Percentiles rank a stretch among this genome's conserved stretches.
Evolutionary conservation across 2,329 filamentous ascomycete species (phyloP).

Genomic region (Rachicladosporium sp.): DNA sequence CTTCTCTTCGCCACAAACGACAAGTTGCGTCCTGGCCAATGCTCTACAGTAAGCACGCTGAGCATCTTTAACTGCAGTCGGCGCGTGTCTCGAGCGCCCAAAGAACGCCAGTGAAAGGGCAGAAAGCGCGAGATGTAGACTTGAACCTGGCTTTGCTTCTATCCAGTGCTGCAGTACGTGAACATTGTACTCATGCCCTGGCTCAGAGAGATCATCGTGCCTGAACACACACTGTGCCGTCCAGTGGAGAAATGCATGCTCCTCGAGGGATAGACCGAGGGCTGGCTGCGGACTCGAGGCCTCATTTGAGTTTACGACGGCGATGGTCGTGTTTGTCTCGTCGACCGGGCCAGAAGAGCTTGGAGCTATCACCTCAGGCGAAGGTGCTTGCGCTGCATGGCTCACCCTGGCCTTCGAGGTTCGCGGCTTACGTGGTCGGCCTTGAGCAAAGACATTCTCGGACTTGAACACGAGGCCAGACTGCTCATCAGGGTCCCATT

Average conservation of each 20-base stretch:
- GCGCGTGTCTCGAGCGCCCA: conserved; percentile 8
- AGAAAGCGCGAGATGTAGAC: conserved; percentile 12
- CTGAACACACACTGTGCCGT: conserved; percentile 9
- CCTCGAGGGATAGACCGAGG: conserved; percentile 7
- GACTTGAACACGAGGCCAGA: conserved; percentile 9
- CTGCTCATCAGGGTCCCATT: conserved; percentile 12
- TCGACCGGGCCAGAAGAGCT: no score
- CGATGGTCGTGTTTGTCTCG: background rate
- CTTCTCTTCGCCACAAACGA: conserved; percentile 9
- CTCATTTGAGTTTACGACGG: background rate
- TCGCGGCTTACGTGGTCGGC: conserved; percentile 11
- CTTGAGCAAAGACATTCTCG: conserved; percentile 16
- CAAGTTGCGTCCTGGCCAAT: conserved; percentile 8
- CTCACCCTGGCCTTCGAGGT: conserved; percentile 3
- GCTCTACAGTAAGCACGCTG: conserved; percentile 6
- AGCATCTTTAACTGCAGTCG: conserved; percentile 6
- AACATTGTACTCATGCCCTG: conserved; percentile 13
- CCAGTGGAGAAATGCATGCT: conserved; percentile 16
- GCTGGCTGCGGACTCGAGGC: background rate
- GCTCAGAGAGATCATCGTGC: conserved; percentile 10
- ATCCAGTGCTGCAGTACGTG: conserved; percentile 10
- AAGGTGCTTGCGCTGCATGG: no score
- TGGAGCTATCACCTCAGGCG: no score
- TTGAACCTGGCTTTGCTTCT: conserved; percentile 7
- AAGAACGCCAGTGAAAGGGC: conserved; percentile 14